Conservation (phyloP, 441 rosid species). For the Gossypium trilobum region DNA sequence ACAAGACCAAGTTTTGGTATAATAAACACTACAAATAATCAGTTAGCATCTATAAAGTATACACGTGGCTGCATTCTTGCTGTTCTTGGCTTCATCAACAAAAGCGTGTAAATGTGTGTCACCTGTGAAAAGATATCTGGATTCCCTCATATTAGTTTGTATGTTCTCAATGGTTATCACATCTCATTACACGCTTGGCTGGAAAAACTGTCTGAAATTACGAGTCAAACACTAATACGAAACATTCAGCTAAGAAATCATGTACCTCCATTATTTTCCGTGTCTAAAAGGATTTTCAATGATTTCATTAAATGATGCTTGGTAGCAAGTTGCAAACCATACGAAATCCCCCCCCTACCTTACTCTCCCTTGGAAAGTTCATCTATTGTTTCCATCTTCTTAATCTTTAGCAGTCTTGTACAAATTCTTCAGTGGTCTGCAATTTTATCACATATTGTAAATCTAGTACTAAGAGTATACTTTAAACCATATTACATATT, state of each 20-base stretch:
- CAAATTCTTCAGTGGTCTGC: constrained; percentile 9
- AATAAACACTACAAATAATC: too few relatives aligned
- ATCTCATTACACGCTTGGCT: too few relatives aligned
- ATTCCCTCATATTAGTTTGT: too few relatives aligned
- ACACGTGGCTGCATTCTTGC: too few relatives aligned
- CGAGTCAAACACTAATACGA: too few relatives aligned
- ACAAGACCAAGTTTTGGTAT: too few relatives aligned
- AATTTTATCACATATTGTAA: background rate
- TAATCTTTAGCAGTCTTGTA: background rate
- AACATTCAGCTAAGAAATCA: background rate
- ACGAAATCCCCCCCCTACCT: background rate
- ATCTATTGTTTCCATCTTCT: constrained; percentile 1
- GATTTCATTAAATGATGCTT: constrained; percentile 5
- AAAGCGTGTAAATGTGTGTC: too few relatives aligned
- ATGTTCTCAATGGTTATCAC: too few relatives aligned
- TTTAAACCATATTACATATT: background rate
- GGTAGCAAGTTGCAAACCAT: background rate
- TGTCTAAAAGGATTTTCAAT: background rate
- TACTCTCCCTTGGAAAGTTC: constrained; percentile 22
- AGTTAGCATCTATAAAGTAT: too few relatives aligned
- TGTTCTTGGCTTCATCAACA: too few relatives aligned
- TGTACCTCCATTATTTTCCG: background rate
- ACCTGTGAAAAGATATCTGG: too few relatives aligned
- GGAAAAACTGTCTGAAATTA: too few relatives aligned
- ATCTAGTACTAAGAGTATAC: background rate